Evolutionary conservation across 2,329 filamentous ascomycete species (phyloP).

Genomic region (Penicillium brevicompactum): DNA sequence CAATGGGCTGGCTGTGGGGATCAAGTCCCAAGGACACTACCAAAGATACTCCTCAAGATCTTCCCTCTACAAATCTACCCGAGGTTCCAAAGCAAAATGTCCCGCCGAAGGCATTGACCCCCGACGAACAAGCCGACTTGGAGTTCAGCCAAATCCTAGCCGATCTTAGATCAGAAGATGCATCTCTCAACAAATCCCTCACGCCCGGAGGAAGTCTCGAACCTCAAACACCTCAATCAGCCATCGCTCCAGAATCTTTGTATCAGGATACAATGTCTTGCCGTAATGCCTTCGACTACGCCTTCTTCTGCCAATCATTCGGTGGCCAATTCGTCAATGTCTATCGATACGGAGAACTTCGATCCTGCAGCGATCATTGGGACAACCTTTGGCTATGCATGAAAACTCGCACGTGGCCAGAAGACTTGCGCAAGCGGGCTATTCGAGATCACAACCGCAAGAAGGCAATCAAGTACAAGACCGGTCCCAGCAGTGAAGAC

Average conservation of each 20-base stretch:
- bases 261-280: slow-evolving; percentile 86
- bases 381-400: slow-evolving; percentile 98
- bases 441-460: slow-evolving; percentile 69
- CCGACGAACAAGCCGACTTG: slow-evolving; percentile 54
- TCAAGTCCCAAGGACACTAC: slow-evolving; percentile 26
- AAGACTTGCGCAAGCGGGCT: slow-evolving; percentile 59
- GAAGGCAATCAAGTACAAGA: slow-evolving; percentile 67
- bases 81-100: slow-evolving; percentile 20
- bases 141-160: slow-evolving; percentile 58
- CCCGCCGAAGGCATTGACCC: slow-evolving; percentile 35
- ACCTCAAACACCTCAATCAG: slow-evolving; percentile 24
- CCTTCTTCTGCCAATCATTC: slow-evolving; percentile 90
- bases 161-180: slow-evolving; percentile 42
- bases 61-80: slow-evolving; percentile 14
- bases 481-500: slow-evolving; percentile 79
- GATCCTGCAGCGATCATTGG: slow-evolving; percentile 82
- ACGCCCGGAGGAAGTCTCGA: slow-evolving; percentile 5
- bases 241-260: slow-evolving; percentile 64
- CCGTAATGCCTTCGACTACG: slow-evolving; percentile 84
- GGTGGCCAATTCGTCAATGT: slow-evolving; percentile 90
- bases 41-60: slow-evolving; percentile 25
- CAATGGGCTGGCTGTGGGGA: slow-evolving; percentile 53
- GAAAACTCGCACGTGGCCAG: slow-evolving; percentile 69
- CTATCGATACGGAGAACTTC: slow-evolving; percentile 80
- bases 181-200: slow-evolving; percentile 8